Percentiles rank a stretch among this genome's conserved stretches.
Evolutionary conservation across 768 basidiomycete genomes (phyloP).

Genomic region (Panaeolus cyanescens): DNA sequence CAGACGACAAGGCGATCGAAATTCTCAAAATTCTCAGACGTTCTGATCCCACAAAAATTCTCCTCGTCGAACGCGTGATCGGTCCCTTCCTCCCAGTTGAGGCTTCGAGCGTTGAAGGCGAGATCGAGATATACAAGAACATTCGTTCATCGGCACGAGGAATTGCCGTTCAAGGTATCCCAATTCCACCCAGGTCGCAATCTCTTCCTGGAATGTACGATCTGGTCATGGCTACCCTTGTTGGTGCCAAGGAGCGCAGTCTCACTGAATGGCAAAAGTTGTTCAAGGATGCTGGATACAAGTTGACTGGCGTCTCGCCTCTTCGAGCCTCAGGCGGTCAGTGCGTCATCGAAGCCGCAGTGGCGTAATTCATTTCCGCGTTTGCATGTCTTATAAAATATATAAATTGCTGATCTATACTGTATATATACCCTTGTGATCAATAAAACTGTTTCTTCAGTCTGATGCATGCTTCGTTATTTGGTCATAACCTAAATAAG

Average conservation of each 20-base stretch:
- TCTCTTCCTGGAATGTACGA: not conserved
- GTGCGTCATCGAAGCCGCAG: not conserved
- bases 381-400: not conserved
- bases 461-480: too few relatives aligned
- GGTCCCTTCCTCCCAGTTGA: not conserved
- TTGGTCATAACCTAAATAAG: too few relatives aligned
- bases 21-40: constrained; percentile 33
- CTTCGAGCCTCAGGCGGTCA: not conserved
- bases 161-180: not conserved
- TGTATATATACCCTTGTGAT: too few relatives aligned
- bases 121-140: not conserved
- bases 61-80: not conserved
- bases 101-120: not conserved
- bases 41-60: constrained; percentile 42
- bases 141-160: not conserved
- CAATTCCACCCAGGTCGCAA: not conserved
- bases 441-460: too few relatives aligned
- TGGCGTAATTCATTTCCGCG: not conserved
- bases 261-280: constrained; percentile 30
- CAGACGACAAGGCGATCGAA: not conserved
- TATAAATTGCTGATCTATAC: not conserved
- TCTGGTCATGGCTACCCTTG: not conserved
- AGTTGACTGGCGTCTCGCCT: constrained; percentile 20
- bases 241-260: constrained; percentile 33
- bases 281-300: constrained; percentile 33